Evolutionary conservation across 495 filamentous ascomycete genomes (phyloP), one percentile per base, ranked within the genome.

Genomic region (Penicillium daleae): DNA sequence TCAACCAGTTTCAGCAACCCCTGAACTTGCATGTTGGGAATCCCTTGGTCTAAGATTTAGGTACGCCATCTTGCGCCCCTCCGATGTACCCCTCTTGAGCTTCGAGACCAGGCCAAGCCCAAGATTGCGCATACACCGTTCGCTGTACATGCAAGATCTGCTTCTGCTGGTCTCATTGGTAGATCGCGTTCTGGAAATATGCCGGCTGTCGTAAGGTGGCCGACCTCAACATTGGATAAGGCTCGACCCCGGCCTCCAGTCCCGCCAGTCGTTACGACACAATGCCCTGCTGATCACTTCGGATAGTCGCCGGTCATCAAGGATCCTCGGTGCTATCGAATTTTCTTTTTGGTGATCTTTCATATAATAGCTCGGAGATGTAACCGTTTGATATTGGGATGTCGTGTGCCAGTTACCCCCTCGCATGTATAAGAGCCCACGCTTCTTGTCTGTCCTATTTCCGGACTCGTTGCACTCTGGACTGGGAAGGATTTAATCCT

Each of bases 391-490:
- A 53, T 19, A 40, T 51, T 55, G 56, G 49, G 56, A 51, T 59
- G 56, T 68, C 57, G 59, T 63, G 66, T 66, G 62, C 62, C 66
- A 68, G 62, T 31, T 53, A 49, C 29, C 8, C 46, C 49, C 26
- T 64, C 51, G 22, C 31, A 12, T 27, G 55, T 72, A 70, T 70
- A 72, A 70, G 60, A 70, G 40, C 57, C 59, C 24, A 48, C 56
- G 29, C 46, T 58, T 44, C 64, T 57, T 44, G 40, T 52, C 44
- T 57, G 39, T 27, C 44, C 26, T 17, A 31, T 58, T 65, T 55
- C 65, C 52, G 61, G 59, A 26, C 54, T 66, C 60, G 57, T 70
- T 66, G 61, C 61, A 65, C 61, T 70, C 64, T 56, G 59, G 67
- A 48, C 65, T 61, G 52, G 58, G 60, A 60, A 57, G 49, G 56